Evolutionary conservation across 2,329 filamentous ascomycete species (phyloP), one percentile per base, ranked within the genome.

Genomic region (Aspergillus hiratsukae): DNA sequence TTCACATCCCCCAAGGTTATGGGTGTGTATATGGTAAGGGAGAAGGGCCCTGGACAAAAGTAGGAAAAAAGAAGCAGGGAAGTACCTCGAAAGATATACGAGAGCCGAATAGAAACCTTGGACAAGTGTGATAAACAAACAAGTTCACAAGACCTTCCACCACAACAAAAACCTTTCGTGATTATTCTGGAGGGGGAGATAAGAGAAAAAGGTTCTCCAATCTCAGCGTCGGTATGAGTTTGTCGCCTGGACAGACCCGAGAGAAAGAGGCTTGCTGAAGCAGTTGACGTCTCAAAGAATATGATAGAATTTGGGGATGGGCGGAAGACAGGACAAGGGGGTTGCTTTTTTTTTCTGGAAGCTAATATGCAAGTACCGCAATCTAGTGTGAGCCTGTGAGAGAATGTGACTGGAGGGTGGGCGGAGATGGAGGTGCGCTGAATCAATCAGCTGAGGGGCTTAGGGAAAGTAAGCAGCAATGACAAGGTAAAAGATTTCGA

Each of bases 361-460:
- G 57, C 60, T 64, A 64, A 63, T 63, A 61, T 64, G 62, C 61
- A 62, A 62, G 62, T 55, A 60, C 58, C 57, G 56, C 53, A 48
- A 55, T 48, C 60, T 62, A 63, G 61, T 61, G 56, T 56, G 56
- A 60, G 49, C 53, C 58, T 50, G 55, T 50, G 55, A 50, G 54
- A 49, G 6, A 21, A 53, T 8, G 27, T 45, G 51, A 28, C 28
- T 51, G 46, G 48, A 25, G 40, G 51, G 55, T 52, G 58, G 52
- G 62, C 28, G 51, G 51, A 46, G 46, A 52, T 27, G 35, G 58
- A 64, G 62, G 60, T 59, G 60, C 60, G 61, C 58, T 61, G 60
- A 56, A 62, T 62, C 61, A 64, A 65, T 65, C 63, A 65, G 63
- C 63, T 65, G 63, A 65, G 57, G 56, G 62, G 58, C 50, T 60